A percentile compares a stretch with the other conserved stretches of the same genome.
phyloP scores from a whole-genome alignment of 768 basidiomycete species.

The Paxillus rubicundulus region DNA sequence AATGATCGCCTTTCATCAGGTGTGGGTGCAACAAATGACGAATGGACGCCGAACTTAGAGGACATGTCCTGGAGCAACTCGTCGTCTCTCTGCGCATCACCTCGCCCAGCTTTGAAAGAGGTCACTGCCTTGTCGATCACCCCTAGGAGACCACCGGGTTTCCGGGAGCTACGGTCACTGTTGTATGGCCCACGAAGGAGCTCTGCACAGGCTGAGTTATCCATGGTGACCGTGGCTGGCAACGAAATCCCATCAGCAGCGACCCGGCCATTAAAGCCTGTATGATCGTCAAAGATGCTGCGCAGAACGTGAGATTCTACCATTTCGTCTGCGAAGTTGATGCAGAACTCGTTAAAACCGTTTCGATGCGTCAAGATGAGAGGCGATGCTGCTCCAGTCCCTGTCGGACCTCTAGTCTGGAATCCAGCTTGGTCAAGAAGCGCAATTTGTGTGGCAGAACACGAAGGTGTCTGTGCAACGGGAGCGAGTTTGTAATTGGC shows the following conservation, averaged over 20 bases:
- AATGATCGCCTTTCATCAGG: constrained; percentile 40
- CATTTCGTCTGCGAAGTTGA: constrained; percentile 59
- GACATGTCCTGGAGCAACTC: constrained; percentile 50
- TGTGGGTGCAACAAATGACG: constrained; percentile 47
- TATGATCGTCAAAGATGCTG: constrained; percentile 49
- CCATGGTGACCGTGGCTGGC: constrained; percentile 48
- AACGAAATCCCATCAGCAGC: constrained; percentile 52
- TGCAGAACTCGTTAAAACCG: constrained; percentile 58
- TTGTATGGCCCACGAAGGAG: constrained; percentile 54
- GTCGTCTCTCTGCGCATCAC: constrained; percentile 45
- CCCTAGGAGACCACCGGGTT: constrained; percentile 60
- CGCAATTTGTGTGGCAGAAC: constrained; percentile 46
- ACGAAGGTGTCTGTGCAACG: constrained; percentile 37
- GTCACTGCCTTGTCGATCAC: constrained; percentile 50
- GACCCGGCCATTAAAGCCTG: constrained; percentile 44
- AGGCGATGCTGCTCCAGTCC: constrained; percentile 42
- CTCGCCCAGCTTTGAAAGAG: constrained; percentile 50
- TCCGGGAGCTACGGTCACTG: constrained; percentile 44
- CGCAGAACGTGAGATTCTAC: constrained; percentile 57
- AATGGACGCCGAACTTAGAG: constrained; percentile 44
- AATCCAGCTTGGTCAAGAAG: constrained; percentile 58
- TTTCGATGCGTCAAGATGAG: constrained; percentile 56
- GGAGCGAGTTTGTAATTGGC: constrained; percentile 58
- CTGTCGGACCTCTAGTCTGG: constrained; percentile 48
- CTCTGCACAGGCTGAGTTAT: constrained; percentile 55